Base-by-base conservation (phyloP, 371 early-diverging fungal genomes). In the Polyrhizophydium stewartii region DNA sequence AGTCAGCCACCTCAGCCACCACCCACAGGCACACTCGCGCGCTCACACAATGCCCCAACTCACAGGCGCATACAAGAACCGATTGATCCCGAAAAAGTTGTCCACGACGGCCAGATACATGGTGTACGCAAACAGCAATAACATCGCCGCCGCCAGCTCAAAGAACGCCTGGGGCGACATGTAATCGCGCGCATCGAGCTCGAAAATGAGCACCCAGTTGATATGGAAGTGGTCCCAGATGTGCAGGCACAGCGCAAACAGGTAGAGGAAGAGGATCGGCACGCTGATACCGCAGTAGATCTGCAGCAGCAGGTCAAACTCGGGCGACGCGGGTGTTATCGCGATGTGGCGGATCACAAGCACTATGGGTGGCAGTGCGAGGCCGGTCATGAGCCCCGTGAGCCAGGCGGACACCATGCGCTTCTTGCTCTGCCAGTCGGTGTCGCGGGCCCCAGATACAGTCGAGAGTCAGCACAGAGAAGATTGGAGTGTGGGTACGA, bases 171-270 rank as follows among this genome's bases (percentile, higher is more conserved):
- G 55, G 16, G 67, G 51, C 22, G 43, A 5, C 53, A 35, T 17
- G 60, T 25, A 24, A 58, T 62, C 67, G 25, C 67, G 35, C 19
- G 68, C 63, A 52, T 71, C 68, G 10, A 71, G 56, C 52, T 71
- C 71, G 37, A 66, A 65, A 12, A 71, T 65, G 6, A 71, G 53
- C 17, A 71, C 64, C 64, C 63, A 67, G 47, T 67, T 71, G 13
- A 71, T 62, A 33, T 61, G 63, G 22, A 31, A 65, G 17, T 45
- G 32, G 21, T 56, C 58, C 60, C 66, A 67, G 13, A 71, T 65
- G 2, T 61, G 32, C 43, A 71, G 56, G 22, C 65, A 59, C 13
- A 61, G 32, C 9, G 64, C 32, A 35, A 60, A 66, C 27, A 61
- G 37, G 58, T 63, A 71, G 5, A 71, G 51, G 40, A 71, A 65